Conservation (phyloP, 768 basidiomycete species). For the Boletus eberwhitei region DNA sequence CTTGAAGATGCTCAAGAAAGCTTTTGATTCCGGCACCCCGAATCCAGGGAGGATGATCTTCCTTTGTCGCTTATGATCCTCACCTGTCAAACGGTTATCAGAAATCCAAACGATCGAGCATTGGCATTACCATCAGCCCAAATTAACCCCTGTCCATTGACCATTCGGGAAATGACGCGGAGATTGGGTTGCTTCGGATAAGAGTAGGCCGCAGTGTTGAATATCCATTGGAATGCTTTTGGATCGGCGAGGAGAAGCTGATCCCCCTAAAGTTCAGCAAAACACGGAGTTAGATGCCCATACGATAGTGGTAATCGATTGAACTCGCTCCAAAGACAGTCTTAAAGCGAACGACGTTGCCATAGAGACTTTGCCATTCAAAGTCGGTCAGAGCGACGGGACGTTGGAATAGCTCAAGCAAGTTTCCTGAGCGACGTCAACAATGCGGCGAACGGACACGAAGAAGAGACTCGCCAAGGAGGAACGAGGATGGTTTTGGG, state of each 20-base stretch:
- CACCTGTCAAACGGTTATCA: conserved; percentile 19
- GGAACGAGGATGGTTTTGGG: conserved; percentile 22
- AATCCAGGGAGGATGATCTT: conserved; percentile 56
- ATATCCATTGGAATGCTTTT: conserved; percentile 41
- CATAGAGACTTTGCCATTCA: conserved; percentile 31
- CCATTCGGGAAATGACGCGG: conserved; percentile 11
- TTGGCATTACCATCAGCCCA: conserved; percentile 40
- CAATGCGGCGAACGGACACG: conserved; percentile 16
- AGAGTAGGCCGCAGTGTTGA: conserved; percentile 41
- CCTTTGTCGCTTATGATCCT: conserved; percentile 52
- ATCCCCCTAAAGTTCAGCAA: conserved; percentile 34
- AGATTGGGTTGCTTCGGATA: conserved; percentile 37
- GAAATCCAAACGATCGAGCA: conserved; percentile 6
- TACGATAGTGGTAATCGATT: background rate
- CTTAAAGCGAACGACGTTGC: conserved; percentile 29
- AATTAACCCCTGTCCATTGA: conserved; percentile 34
- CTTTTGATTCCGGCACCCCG: conserved; percentile 47
- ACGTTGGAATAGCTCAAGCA: conserved; percentile 27
- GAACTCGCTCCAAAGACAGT: conserved; percentile 25
- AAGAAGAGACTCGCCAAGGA: conserved; percentile 12
- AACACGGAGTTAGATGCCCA: conserved; percentile 5
- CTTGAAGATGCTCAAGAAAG: conserved; percentile 49
- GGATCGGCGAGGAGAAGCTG: conserved; percentile 46
- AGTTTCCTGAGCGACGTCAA: conserved; percentile 24
- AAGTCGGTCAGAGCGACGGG: conserved; percentile 27